Evolutionary conservation across 805 yeast genomes (phyloP), one percentile per base, ranked within the genome.

Genomic region (Yarrowia divulgata): DNA sequence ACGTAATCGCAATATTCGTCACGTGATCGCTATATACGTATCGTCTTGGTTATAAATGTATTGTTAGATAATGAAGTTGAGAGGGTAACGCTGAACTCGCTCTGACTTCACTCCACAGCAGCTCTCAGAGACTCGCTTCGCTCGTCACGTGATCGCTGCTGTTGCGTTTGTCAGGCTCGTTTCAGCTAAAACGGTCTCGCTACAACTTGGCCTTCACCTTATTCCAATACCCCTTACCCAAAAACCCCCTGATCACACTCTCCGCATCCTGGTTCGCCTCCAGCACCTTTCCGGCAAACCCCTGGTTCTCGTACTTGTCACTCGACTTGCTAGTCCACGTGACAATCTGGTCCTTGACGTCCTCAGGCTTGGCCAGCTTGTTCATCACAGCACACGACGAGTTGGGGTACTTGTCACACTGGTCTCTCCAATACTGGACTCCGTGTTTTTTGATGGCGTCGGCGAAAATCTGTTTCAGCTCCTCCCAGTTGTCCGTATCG

Each of bases 301-400:
- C 68, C 35, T n/a, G 8, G 46, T 48, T 46, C 48, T 48, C 29
- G 8, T 49, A 48, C 32, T 37, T 18, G 12, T 63, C 50, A 3
- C 29, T 14, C 2, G 42, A 18, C 52, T 60, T 60, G 43, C 52
- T 60, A 7, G 66, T 43, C 57, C 55, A 63, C 8, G 57, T 63
- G 57, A 63, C 68, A 63, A 63, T 63, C 68, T 63, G 68, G 39
- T 63, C 68, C 29, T 63, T 49, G 18, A 63, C 39, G 7, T 63
- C 68, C 8, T 19, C 23, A 10, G 68, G 68, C 39, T 49, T 63
- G 13, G 39, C 68, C 37, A 63, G 57, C 37, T 39, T 48, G 46
- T 63, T 49, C 55, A 63, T 49, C 7, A 63, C 68, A 0, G 68
- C 68, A 37, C 68, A 63, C 5, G 68, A 63, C 39, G 68, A 63